These are phyloP conservation scores for Nicotiana rustica DNA, from an alignment of 305 asterid genomes.

Conservation along the genomic window DNA sequence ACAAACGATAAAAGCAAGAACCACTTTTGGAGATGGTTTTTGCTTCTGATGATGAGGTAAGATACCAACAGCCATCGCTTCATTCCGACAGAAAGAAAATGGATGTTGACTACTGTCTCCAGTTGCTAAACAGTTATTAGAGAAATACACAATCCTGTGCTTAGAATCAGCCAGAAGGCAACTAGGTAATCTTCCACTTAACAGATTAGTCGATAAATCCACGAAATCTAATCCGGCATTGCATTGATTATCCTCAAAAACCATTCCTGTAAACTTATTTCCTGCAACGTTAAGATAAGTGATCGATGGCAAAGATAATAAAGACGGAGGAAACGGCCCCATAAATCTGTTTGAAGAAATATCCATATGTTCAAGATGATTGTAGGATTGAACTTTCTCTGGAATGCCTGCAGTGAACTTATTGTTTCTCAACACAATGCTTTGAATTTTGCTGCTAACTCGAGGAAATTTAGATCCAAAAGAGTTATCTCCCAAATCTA, in stretches of 20 bases:
- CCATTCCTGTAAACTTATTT: slow-evolving; percentile 81
- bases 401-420: slow-evolving; percentile 69
- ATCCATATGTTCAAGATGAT: slow-evolving; percentile 66
- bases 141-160: slow-evolving; percentile 49
- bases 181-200: slow-evolving; percentile 76
- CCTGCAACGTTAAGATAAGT: slow-evolving; percentile 60
- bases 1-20: slow-evolving; percentile 59
- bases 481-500: slow-evolving; percentile 64
- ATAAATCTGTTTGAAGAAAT: slow-evolving; percentile 77
- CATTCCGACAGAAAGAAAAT: slow-evolving; percentile 66
- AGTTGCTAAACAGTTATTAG: slow-evolving; percentile 64
- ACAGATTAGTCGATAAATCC: slow-evolving; percentile 72
- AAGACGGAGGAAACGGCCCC: slow-evolving; percentile 74
- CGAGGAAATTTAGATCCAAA: slow-evolving; percentile 80
- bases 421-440: slow-evolving; percentile 65
- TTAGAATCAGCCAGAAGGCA: slow-evolving; percentile 54
- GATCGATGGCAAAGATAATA: slow-evolving; percentile 76
- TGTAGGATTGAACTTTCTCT: slow-evolving; percentile 58
- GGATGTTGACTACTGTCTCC: slow-evolving; percentile 66
- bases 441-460: slow-evolving; percentile 55
- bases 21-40: slow-evolving; percentile 47
- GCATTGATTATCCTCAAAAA: slow-evolving; percentile 62
- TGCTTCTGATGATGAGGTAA: slow-evolving; percentile 56
- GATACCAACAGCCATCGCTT: slow-evolving; percentile 86
- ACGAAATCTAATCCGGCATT: slow-evolving; percentile 59